Evolutionary conservation across 1,139 yeast species (phyloP), one percentile per base, ranked within the genome.

Genomic region (Candida glucosophila): DNA sequence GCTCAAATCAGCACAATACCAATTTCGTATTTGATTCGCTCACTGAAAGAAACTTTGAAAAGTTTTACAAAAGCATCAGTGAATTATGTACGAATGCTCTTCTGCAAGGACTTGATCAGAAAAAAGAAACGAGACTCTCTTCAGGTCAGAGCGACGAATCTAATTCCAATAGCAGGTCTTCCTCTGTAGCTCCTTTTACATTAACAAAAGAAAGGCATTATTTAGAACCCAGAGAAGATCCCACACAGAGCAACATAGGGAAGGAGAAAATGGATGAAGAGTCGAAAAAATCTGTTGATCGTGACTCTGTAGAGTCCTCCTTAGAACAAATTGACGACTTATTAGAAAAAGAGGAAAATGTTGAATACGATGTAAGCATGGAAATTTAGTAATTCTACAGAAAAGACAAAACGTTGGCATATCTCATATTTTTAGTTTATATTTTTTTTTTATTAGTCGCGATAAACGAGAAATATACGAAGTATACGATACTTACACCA

Each of bases 21-120:
- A 59, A 57, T 15, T 62, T 53, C 32, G 30, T 37, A 4, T 41
- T 64, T 28, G 83, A 75, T 40, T 49, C 54, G 5, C 42, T 56
- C 2, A 58, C 74, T 1, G 54, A 47, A 24, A 72, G 62, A 36
- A 63, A 69, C 6, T 50, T 74, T 25, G 62, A 54, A n/a, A 64
- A 59, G 29, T 70, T 75, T 36, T 44, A 52, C 17, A 42, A 41
- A 3, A 33, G 31, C 19, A 45, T 69, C 2, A 43, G 41, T 5
- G 53, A 49, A 3, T 30, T 52, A 9, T 36, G 49, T 10, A 53
- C 43, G 17, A 47, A 43, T 19, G 56, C 66, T 6, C n/a, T n/a
- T n/a, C n/a, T n/a, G n/a, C n/a, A n/a, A n/a, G n/a, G n/a, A n/a
- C n/a, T n/a, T n/a, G n/a, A n/a, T n/a, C n/a, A n/a, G n/a, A n/a